phyloP scores from a whole-genome alignment of 371 early-diverging fungal species.

The Mucor piriformis region DNA sequence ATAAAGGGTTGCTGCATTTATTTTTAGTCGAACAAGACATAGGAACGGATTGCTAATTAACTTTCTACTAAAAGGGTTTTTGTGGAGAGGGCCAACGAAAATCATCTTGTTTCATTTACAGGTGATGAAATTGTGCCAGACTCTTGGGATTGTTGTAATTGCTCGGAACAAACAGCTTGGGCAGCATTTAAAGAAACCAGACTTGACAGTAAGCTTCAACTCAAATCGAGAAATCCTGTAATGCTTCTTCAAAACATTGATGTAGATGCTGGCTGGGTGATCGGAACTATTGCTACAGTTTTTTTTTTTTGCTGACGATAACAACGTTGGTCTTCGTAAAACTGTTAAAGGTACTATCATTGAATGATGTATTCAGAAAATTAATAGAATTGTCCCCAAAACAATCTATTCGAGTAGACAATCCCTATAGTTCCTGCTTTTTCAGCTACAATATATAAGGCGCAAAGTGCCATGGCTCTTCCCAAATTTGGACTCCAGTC shows the following conservation, averaged over 20 bases:
- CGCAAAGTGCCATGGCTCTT: conserved; percentile 10
- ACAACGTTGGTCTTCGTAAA: conserved; percentile 1
- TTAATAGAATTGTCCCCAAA: neutral
- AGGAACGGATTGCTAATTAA: neutral
- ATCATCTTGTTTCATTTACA: neutral
- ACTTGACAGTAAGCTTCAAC: neutral
- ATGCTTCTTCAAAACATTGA: conserved; percentile 4
- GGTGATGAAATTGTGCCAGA: neutral
- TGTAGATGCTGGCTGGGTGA: neutral
- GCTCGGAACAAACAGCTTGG: neutral
- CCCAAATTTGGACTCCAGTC: too few relatives aligned
- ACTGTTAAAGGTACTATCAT: neutral
- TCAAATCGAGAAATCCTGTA: conserved; percentile 2
- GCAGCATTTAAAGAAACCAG: neutral
- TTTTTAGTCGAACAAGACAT: neutral
- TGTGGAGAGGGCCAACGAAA: neutral
- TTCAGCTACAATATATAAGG: conserved; percentile 7
- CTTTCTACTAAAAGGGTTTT: neutral
- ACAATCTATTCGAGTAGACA: neutral
- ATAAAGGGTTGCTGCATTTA: neutral
- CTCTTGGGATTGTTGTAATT: neutral
- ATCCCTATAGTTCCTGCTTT: conserved; percentile 2
- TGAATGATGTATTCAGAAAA: neutral
- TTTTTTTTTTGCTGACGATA: neutral
- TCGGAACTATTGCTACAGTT: conserved; percentile 1